Conservation (phyloP, 345 rosid genomes). For the Rhodamnia argentea region DNA sequence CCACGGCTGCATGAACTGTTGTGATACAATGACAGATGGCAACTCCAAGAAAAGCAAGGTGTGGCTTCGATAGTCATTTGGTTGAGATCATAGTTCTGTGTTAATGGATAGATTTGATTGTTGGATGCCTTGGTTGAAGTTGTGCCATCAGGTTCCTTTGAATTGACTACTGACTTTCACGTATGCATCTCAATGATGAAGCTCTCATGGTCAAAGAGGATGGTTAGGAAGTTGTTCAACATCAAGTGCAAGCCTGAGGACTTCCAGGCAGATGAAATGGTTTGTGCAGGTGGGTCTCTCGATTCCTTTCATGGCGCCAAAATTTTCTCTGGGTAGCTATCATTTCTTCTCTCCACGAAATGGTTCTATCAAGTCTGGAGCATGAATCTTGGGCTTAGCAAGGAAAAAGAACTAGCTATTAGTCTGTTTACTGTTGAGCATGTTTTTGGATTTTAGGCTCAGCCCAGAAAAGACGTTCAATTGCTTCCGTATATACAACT, state of each 20-base stretch:
- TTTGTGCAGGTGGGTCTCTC: conserved; percentile 41
- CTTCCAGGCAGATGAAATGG: conserved; percentile 73
- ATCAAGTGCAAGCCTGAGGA: conserved; percentile 84
- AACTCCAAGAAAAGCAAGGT: conserved; percentile 92
- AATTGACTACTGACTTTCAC: background rate
- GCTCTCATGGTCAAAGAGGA: conserved; percentile 94
- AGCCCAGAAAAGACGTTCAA: background rate
- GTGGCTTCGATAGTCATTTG: conserved; percentile 1
- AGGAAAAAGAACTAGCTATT: background rate
- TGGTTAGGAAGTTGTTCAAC: conserved; percentile 90
- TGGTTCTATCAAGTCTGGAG: background rate
- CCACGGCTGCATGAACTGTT: conserved; percentile 19
- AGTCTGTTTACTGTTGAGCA: background rate
- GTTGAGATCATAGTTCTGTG: background rate
- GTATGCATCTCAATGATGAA: conserved; percentile 20
- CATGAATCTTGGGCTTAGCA: background rate
- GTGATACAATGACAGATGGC: conserved; percentile 75
- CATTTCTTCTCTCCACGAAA: background rate
- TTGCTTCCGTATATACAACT: background rate
- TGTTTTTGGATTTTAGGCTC: background rate
- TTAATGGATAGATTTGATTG: background rate
- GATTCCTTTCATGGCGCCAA: background rate
- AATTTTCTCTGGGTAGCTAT: background rate
- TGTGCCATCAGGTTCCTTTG: background rate
- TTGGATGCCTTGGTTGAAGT: background rate